These are phyloP conservation scores for Candida sojae DNA, from an alignment of 1,139 yeast species.

Conservation along the genomic window DNA sequence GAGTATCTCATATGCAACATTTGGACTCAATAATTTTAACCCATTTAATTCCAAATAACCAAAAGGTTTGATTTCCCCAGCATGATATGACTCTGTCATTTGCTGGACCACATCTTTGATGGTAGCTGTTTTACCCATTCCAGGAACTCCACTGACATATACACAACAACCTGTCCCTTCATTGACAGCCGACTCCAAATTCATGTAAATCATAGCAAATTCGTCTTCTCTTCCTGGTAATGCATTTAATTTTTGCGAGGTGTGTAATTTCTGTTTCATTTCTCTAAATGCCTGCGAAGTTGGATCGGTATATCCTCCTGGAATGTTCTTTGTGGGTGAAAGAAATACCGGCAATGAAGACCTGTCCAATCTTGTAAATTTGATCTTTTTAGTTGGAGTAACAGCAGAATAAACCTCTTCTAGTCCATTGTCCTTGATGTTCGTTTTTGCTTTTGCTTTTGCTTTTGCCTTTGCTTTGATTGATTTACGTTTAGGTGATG, in stretches of 20 bases:
- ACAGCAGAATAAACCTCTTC: slow-evolving; percentile 12
- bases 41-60: slow-evolving; percentile 89
- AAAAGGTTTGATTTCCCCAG: slow-evolving; percentile 57
- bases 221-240: slow-evolving; percentile 91
- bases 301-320: slow-evolving; percentile 29
- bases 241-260: slow-evolving; percentile 60
- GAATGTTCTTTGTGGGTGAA: slow-evolving; percentile 29
- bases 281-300: slow-evolving; percentile 49
- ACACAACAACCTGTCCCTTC: slow-evolving; percentile 80
- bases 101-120: slow-evolving; percentile 82
- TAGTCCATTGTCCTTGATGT: slow-evolving; percentile 5
- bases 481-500: slow-evolving; percentile 8
- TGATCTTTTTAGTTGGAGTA: slow-evolving; percentile 15
- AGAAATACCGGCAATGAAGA: slow-evolving; percentile 23
- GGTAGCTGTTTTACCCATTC: slow-evolving; percentile 96
- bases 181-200: slow-evolving; percentile 74
- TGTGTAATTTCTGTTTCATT: slow-evolving; percentile 62
- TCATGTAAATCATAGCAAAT: slow-evolving; percentile 69
- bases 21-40: slow-evolving; percentile 79
- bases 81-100: slow-evolving; percentile 46
- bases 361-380: slow-evolving; percentile 10
- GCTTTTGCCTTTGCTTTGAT: background rate
- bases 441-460: background rate
- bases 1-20: slow-evolving; percentile 77
- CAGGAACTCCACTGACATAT: slow-evolving; percentile 96